Base-by-base conservation (phyloP, 169 alveolate species). In the Eimeria praecox region DNA sequence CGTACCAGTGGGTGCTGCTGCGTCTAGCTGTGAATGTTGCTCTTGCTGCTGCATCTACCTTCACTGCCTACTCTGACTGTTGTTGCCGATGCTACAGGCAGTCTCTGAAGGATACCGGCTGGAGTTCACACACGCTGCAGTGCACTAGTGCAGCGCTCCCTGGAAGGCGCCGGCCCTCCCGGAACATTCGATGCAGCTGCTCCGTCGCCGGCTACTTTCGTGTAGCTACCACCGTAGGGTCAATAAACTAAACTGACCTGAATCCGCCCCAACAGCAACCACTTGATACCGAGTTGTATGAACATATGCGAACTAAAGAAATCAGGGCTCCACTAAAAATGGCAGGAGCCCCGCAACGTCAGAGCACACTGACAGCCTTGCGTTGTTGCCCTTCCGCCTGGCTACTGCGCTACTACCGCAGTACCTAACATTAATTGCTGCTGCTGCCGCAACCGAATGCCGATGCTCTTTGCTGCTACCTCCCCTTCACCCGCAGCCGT, bases 61-160 rank as follows among this genome's bases (percentile, higher is more conserved):
- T n/a, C n/a, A n/a, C 54, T n/a, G 46, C 24, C 14, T 10, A 2
- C 16, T 10, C 59, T 73, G 33, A 4, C 35, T 35, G 73, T 52
- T 82, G 49, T 30, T 49, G 56, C 56, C 52, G 22, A 14, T 52
- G 91, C 75, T 83, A 54, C 91, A 83, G 91, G 73, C 75, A 46
- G 73, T 49, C 46, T n/a, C 62, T 38, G 75, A 20, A 54, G 52
- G 52, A 56, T 40, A 83, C 30, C 44, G 35, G 3, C 44, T n/a
- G 30, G 38, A 42, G 27, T n/a, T 56, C 49, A 10, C 52, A 46
- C 22, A n/a, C 33, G 52, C 75, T 33, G 27, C 88, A 24, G 40
- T 77, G 87, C 38, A 18, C 64, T 77, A 44, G 38, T 18, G 59
- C 86, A 77, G 66, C 56, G 42, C 0, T 24, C 24, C 44, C 42